phyloP scores from a whole-genome alignment of 352 stramenopile species.

The Pythium rhizo-oryzae region DNA sequence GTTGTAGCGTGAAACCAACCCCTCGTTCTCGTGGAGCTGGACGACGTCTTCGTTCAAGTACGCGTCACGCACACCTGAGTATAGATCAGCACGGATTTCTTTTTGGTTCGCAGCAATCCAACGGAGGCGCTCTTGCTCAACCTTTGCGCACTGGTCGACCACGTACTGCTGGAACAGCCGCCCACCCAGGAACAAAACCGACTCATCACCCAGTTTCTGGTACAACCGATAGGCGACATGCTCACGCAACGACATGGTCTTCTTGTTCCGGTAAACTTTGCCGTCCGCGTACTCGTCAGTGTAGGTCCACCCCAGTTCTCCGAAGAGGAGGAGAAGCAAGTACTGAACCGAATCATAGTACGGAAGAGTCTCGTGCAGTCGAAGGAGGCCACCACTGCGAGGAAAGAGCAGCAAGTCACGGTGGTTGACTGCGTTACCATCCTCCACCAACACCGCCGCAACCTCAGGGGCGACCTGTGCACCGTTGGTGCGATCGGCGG shows the following conservation, averaged over 20 bases:
- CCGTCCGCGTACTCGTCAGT: neutral
- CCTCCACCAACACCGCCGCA: conserved; percentile 6
- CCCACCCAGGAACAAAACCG: conserved; percentile 1
- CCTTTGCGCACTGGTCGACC: conserved; percentile 21
- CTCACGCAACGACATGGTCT: conserved; percentile 10
- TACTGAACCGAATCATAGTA: conserved; percentile 19
- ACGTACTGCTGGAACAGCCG: conserved; percentile 26
- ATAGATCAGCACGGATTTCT: conserved; percentile 14
- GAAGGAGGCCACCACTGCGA: neutral
- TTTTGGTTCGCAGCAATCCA: conserved; percentile 21
- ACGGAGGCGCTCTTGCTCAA: conserved; percentile 20
- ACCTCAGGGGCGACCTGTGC: conserved; percentile 5
- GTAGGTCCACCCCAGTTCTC: conserved; percentile 14
- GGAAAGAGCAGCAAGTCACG: conserved; percentile 17
- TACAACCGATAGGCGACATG: conserved; percentile 16
- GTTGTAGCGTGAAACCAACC: conserved; percentile 3
- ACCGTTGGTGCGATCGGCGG: neutral
- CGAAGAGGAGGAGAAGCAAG: conserved; percentile 4
- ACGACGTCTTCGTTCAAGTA: conserved; percentile 13
- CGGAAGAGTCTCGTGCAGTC: conserved; percentile 14
- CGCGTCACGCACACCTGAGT: conserved; percentile 14
- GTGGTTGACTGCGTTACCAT: conserved; percentile 6
- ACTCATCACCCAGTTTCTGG: neutral
- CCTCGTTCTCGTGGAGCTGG: neutral
- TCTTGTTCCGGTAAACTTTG: neutral